These are phyloP conservation scores for Dictyostelium capitatum DNA, from an alignment of 78 protist species.

Conservation along the genomic window DNA sequence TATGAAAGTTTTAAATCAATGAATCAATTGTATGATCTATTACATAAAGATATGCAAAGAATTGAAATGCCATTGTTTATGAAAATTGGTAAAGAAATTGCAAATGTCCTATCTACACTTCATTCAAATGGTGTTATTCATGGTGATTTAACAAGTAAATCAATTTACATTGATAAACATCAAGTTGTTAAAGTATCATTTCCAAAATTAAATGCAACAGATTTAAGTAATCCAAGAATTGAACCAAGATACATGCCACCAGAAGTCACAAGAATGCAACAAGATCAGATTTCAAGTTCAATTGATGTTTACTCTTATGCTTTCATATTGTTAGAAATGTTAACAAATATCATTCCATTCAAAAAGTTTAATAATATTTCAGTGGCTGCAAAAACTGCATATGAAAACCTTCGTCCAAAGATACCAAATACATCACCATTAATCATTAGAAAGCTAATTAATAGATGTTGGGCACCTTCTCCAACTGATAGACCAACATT, in stretches of 20 bases:
- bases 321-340: slow-evolving; percentile 13
- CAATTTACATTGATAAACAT: slow-evolving; percentile 18
- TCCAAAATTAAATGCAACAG: background rate
- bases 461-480: slow-evolving; percentile 52
- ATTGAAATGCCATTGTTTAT: slow-evolving; percentile 44
- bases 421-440: slow-evolving; percentile 39
- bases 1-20: slow-evolving; percentile 13
- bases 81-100: slow-evolving; percentile 47
- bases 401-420: slow-evolving; percentile 48
- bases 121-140: slow-evolving; percentile 22
- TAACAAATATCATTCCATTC: slow-evolving; percentile 42
- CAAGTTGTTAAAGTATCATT: slow-evolving; percentile 37
- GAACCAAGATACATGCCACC: slow-evolving; percentile 60
- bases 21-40: slow-evolving; percentile 6
- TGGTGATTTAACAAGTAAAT: slow-evolving; percentile 29
- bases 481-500: slow-evolving; percentile 38
- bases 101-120: background rate
- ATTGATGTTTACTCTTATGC: slow-evolving; percentile 41
- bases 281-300: background rate
- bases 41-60: slow-evolving; percentile 9
- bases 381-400: slow-evolving; percentile 46
- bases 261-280: slow-evolving; percentile 24
- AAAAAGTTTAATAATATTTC: slow-evolving; percentile 43
- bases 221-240: slow-evolving; percentile 38
- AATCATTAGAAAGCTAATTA: slow-evolving; percentile 40